Evolutionary conservation across 2,329 filamentous ascomycete species (phyloP).

Genomic region (Alternaria angustiovoidea): DNA sequence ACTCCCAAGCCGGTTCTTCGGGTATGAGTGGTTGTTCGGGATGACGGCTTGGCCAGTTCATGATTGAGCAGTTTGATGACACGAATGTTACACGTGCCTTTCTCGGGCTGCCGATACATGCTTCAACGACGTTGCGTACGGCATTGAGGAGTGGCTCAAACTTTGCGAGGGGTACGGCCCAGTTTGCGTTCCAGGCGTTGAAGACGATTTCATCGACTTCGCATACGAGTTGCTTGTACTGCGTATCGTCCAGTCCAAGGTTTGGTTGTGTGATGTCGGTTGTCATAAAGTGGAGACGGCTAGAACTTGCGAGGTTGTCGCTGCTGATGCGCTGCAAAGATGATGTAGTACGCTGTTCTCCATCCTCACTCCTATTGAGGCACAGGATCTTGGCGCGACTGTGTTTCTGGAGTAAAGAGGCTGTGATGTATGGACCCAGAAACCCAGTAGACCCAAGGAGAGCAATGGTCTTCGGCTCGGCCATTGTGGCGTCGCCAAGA

Average conservation of each 20-base stretch:
- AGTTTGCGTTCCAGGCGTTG: constrained; percentile 5
- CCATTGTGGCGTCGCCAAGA: neutral
- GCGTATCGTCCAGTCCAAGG: neutral
- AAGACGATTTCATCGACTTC: neutral
- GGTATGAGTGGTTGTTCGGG: neutral
- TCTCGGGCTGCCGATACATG: neutral
- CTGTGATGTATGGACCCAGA: constrained; percentile 1
- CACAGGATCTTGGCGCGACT: neutral
- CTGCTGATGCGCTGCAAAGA: neutral
- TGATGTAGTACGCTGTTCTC: constrained; percentile 1
- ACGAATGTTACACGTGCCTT: neutral
- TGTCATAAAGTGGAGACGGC: neutral
- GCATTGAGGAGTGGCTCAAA: constrained; percentile 1
- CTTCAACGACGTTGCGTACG: neutral
- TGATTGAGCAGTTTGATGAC: neutral
- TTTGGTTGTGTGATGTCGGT: neutral
- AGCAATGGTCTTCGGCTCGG: neutral
- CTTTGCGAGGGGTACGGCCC: neutral
- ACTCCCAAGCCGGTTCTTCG: neutral
- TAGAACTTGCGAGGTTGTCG: neutral
- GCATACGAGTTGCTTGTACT: neutral
- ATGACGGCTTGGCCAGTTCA: neutral
- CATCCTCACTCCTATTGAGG: neutral
- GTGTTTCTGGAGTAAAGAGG: neutral
- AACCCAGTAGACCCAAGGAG: neutral